Percentiles rank a stretch among this genome's conserved stretches.
Conservation (phyloP, 495 filamentous ascomycete genomes). For the Rusavskia elegans region DNA sequence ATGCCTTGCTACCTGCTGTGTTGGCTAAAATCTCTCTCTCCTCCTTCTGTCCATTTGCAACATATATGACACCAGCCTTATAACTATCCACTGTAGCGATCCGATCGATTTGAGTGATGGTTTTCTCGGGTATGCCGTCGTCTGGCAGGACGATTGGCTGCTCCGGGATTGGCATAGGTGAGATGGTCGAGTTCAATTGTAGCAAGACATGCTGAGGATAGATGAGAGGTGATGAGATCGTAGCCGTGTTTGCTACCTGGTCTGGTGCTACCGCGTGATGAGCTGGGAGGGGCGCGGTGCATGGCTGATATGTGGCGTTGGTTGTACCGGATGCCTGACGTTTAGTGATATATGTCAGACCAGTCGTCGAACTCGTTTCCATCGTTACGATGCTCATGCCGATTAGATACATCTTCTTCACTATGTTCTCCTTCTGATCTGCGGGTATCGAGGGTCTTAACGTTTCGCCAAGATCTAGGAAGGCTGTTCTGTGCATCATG, state of each 20-base stretch:
- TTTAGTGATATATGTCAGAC: constrained; percentile 65
- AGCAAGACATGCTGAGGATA: constrained; percentile 76
- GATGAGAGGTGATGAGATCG: constrained; percentile 30
- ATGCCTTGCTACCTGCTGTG: constrained; percentile 65
- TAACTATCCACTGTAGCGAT: constrained; percentile 88
- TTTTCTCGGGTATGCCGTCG: constrained; percentile 61
- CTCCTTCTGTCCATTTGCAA: constrained; percentile 63
- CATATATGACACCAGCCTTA: constrained; percentile 88
- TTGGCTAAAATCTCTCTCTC: constrained; percentile 80
- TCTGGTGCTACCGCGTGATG: constrained; percentile 44
- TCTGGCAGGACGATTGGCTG: constrained; percentile 71
- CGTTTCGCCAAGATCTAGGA: constrained; percentile 57
- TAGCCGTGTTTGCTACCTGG: constrained; percentile 23
- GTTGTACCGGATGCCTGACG: constrained; percentile 75
- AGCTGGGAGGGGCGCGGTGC: constrained; percentile 47
- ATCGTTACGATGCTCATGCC: constrained; percentile 79
- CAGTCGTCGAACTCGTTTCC: constrained; percentile 57
- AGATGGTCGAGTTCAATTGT: constrained; percentile 46
- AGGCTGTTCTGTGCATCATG: constrained; percentile 85
- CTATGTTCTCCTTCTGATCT: constrained; percentile 44
- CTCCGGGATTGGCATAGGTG: constrained; percentile 49
- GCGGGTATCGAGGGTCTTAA: constrained; percentile 49
- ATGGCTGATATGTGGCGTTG: constrained; percentile 56
- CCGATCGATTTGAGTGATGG: constrained; percentile 67
- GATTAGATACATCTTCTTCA: constrained; percentile 68